These are phyloP conservation scores for Aspergillus wentii DNA, from an alignment of 495 filamentous ascomycete species.

Conservation along the genomic window DNA sequence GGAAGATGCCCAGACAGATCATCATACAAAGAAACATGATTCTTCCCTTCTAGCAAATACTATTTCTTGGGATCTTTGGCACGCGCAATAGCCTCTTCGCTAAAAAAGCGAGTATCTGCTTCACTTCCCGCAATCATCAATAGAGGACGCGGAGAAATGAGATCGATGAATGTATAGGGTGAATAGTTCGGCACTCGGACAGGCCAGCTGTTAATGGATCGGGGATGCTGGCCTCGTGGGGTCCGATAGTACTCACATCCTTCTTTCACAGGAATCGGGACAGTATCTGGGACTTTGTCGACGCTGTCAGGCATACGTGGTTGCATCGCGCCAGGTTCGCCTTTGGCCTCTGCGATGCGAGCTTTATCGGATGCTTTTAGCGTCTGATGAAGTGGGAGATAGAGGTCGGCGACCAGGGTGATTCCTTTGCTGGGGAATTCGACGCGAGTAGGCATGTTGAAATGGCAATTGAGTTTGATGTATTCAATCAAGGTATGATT, in stretches of 20 bases:
- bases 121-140: slow-evolving; percentile 22
- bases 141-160: slow-evolving; percentile 15
- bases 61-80: slow-evolving; percentile 23
- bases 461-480: no score
- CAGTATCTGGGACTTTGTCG: slow-evolving; percentile 3
- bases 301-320: slow-evolving; percentile 1
- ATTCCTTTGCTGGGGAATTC: no score
- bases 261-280: not conserved
- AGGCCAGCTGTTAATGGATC: not conserved
- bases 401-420: no score
- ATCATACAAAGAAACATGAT: slow-evolving; percentile 25
- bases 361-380: slow-evolving; percentile 4
- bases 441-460: no score
- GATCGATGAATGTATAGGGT: slow-evolving; percentile 13
- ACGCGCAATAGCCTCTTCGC: slow-evolving; percentile 12
- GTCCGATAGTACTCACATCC: slow-evolving; percentile 6
- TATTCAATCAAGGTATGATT: no score
- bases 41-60: slow-evolving; percentile 15
- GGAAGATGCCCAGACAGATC: slow-evolving; percentile 7
- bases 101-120: slow-evolving; percentile 18
- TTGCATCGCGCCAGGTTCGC: not conserved
- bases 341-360: slow-evolving; percentile 6
- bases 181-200: slow-evolving; percentile 12
- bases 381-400: no score
- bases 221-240: slow-evolving; percentile 5